These are phyloP conservation scores for Sphaerulina vaccinii DNA, from an alignment of 2,329 filamentous ascomycete genomes.

Conservation along the genomic window DNA sequence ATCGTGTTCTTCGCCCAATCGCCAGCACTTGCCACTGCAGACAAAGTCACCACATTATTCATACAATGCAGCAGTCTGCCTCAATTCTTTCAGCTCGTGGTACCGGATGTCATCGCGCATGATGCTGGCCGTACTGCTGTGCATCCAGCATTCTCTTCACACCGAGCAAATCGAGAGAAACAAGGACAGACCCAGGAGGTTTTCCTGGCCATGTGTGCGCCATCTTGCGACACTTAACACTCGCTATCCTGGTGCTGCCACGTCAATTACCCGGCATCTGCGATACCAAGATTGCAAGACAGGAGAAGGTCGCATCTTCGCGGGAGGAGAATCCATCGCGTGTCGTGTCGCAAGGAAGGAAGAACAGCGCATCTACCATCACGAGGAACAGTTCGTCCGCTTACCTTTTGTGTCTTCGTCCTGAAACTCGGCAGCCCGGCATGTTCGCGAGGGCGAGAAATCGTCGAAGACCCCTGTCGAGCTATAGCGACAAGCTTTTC, in stretches of 20 bases:
- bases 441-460: not conserved
- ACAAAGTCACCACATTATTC: not conserved
- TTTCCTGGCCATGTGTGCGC: not conserved
- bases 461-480: not conserved
- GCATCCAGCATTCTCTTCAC: not conserved
- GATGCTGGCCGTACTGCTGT: not conserved
- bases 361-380: not conserved
- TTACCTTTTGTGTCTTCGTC: slow-evolving; percentile 4
- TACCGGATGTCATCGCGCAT: not conserved
- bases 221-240: not conserved
- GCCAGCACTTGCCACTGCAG: not conserved
- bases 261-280: not conserved
- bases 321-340: not conserved
- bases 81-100: not conserved
- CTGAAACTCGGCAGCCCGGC: slow-evolving; percentile 1
- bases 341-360: not conserved
- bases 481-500: slow-evolving; percentile 12
- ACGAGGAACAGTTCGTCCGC: slow-evolving; percentile 1
- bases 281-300: not conserved
- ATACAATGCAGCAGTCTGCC: not conserved
- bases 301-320: not conserved
- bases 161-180: not conserved
- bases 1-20: not conserved
- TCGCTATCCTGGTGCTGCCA: not conserved
- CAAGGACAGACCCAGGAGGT: not conserved